These are phyloP conservation scores for Hydnum rufescens DNA, from an alignment of 768 basidiomycete genomes.

Conservation along the genomic window DNA sequence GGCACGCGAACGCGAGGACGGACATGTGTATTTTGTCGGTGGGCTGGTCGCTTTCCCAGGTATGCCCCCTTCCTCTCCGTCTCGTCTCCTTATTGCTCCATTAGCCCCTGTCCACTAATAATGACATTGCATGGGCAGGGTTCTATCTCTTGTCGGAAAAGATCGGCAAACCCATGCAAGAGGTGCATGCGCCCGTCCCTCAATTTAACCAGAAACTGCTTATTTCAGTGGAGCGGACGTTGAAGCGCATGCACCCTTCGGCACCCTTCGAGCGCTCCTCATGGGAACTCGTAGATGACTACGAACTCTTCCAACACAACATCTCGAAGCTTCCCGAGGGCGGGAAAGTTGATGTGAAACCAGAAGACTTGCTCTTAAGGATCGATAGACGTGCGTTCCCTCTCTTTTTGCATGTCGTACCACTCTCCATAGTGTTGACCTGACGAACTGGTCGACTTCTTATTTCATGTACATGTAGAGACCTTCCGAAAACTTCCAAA, in stretches of 20 bases:
- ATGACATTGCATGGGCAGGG: constrained; percentile 13
- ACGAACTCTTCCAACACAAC: constrained; percentile 16
- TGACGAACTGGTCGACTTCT: not conserved
- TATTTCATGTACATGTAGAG: constrained; percentile 13
- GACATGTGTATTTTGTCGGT: constrained; percentile 20
- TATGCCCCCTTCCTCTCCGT: too few species aligned
- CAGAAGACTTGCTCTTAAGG: not conserved
- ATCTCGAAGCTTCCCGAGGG: constrained; percentile 2
- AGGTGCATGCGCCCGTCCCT: constrained; percentile 17
- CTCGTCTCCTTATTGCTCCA: too few species aligned
- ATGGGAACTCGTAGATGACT: constrained; percentile 21
- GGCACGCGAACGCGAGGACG: constrained; percentile 19
- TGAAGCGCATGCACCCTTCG: constrained; percentile 18
- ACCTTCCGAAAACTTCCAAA: constrained; percentile 22
- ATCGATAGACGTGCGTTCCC: not conserved
- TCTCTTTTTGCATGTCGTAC: not conserved
- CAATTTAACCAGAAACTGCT: constrained; percentile 21
- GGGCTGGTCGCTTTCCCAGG: constrained; percentile 20
- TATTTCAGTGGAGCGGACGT: constrained; percentile 20
- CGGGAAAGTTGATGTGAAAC: not conserved
- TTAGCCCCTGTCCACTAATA: not conserved
- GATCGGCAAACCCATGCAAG: constrained; percentile 16
- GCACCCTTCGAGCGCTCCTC: constrained; percentile 21
- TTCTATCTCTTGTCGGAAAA: constrained; percentile 19
- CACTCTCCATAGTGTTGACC: not conserved